A percentile compares a stretch with the other conserved stretches of the same genome.
These are phyloP conservation scores for Earliella scabrosa DNA, from an alignment of 1,284 basidiomycete genomes.

Conservation along the genomic window DNA sequence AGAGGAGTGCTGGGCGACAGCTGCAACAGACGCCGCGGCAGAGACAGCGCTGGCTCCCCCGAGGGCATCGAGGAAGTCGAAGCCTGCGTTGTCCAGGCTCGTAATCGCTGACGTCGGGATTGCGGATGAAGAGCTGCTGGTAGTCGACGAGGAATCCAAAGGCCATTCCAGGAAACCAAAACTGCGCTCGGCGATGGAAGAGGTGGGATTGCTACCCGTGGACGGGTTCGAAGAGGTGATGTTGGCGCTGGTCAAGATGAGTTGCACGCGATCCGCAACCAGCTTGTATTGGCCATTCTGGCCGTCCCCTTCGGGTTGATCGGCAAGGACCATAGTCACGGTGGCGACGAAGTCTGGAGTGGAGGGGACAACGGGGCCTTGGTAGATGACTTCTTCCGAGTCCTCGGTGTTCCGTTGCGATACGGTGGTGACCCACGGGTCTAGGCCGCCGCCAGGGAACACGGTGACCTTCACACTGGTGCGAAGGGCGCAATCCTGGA, in stretches of 20 bases:
- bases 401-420: constrained; percentile 79
- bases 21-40: constrained; percentile 46
- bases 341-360: constrained; percentile 76
- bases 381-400: constrained; percentile 69
- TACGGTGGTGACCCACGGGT: constrained; percentile 70
- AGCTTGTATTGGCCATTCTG: constrained; percentile 73
- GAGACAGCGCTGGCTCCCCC: constrained; percentile 46
- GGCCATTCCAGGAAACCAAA: constrained; percentile 88
- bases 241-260: constrained; percentile 71
- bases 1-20: constrained; percentile 69
- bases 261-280: constrained; percentile 81
- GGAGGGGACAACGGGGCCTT: constrained; percentile 79
- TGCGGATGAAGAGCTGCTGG: constrained; percentile 58
- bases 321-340: constrained; percentile 71
- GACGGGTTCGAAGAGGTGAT: constrained; percentile 37
- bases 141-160: constrained; percentile 40
- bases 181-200: constrained; percentile 42
- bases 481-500: constrained; percentile 81
- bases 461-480: constrained; percentile 87
- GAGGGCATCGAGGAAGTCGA: constrained; percentile 59
- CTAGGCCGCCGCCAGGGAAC: constrained; percentile 72
- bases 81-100: constrained; percentile 63
- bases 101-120: constrained; percentile 80
- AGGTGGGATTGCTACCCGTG: constrained; percentile 35
- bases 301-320: constrained; percentile 61